These are phyloP conservation scores for Phytophthora vignae DNA, from an alignment of 352 stramenopile genomes.

Conservation along the genomic window DNA sequence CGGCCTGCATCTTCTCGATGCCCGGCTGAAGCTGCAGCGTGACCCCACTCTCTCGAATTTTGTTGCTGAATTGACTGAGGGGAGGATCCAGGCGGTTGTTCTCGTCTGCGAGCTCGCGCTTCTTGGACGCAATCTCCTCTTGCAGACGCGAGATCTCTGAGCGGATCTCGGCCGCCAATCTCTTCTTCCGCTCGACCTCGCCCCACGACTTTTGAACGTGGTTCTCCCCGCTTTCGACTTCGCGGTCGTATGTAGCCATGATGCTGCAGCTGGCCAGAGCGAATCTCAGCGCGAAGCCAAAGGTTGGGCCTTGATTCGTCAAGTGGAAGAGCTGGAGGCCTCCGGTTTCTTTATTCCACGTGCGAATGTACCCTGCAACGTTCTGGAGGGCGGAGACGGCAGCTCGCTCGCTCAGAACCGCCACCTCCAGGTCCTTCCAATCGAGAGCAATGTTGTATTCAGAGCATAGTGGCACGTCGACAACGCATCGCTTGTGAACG, in stretches of 20 bases:
- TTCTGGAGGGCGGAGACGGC: constrained; percentile 38
- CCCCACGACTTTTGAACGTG: constrained; percentile 22
- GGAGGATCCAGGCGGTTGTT: constrained; percentile 5
- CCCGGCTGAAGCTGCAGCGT: constrained; percentile 5
- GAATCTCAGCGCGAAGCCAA: constrained; percentile 42
- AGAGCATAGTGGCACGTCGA: constrained; percentile 9
- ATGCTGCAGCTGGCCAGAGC: constrained; percentile 22
- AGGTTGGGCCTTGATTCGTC: constrained; percentile 42
- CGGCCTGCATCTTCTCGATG: background rate
- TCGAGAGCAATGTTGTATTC: constrained; percentile 56
- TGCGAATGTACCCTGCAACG: constrained; percentile 50
- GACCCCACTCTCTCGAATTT: background rate
- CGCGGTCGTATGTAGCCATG: constrained; percentile 12
- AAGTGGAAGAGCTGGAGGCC: constrained; percentile 48
- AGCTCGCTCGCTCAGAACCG: constrained; percentile 42
- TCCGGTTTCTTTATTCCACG: constrained; percentile 26
- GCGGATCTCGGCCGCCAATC: constrained; percentile 1
- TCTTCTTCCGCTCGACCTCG: constrained; percentile 30
- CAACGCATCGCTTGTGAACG: constrained; percentile 35
- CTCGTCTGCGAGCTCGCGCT: constrained; percentile 15
- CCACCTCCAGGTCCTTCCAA: constrained; percentile 45
- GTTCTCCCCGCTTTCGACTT: constrained; percentile 25
- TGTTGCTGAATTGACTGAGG: background rate
- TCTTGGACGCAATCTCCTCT: background rate
- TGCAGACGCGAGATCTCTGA: constrained; percentile 11